Evolutionary conservation across 1,284 basidiomycete genomes (phyloP), one percentile per base, ranked within the genome.

Genomic region (Ceratobasidium sp.): DNA sequence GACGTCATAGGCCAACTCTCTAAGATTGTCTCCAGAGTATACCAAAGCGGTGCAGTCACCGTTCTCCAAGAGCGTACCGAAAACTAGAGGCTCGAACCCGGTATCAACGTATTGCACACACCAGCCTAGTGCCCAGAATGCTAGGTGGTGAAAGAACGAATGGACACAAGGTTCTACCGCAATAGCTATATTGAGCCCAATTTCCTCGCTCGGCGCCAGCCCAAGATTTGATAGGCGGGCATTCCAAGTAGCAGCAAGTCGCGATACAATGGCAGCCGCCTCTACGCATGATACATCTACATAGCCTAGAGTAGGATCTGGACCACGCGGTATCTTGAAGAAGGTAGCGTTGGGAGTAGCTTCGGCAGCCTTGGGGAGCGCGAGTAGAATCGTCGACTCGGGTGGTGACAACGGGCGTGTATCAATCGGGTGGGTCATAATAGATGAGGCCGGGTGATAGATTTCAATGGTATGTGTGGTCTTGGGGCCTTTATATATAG

Each of bases 51-150:
- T 12, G 18, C 40, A 33, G 2, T 21, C 53, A 11, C 49, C 49
- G 5, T 36, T 23, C 25, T n/a, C 40, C 21, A 69, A 40, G 2
- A 54, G 36, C 1, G 12, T 18, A 11, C 40, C 66, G 14, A 69
- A 23, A 9, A 46, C 28, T 11, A 7, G 8, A 8, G 21, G 14
- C 38, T 54, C 25, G n/a, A 58, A 14, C 11, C 18, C 12, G 25
- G 53, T 56, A 3, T 53, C 36, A 44, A 69, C 28, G n/a, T 42
- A 69, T 44, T 69, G 66, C 8, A 69, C 36, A 18, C 49, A 42
- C 9, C 40, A 69, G 21, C 66, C 66, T 9, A 69, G 14, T 2
- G 66, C 66, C 66, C 66, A 69, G 30, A 69, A 58, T 18, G 66
- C 66, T 3, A 69, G n/a, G 14, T 25, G 51, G 18, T 69, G 66